Base-by-base conservation (phyloP, 73 alveolate genomes). In the Paramecium tetraurelia region DNA sequence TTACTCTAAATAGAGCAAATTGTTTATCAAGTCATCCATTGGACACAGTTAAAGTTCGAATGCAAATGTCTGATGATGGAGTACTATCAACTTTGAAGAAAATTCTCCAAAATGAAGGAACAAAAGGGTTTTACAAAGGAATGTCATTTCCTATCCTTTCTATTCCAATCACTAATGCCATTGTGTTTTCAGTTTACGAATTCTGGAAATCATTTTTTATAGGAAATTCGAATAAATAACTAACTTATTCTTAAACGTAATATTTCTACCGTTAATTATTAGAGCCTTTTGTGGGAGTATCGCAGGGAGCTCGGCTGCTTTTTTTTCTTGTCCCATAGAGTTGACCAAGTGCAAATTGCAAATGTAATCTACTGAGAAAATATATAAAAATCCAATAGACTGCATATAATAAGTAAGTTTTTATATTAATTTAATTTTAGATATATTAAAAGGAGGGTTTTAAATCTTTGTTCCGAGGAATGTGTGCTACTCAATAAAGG, bases 301-400 rank as follows among this genome's bases (percentile, higher is more conserved):
- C 27, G 80, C 93, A 35, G 95, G 95, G 2, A 92, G 93, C 22
- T 68, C 87, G 10, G 94, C 57, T 21, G 72, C 92, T 58, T 86
- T 58, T 84, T 27, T 83, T 83, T 31, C 88, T 9, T 58, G 94
- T 14, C 95, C 97, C 3, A 85, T 92, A 21, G 97, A 94, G 31
- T 53, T 94, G 27, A 92, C 92, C 10, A 94, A 94, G 20, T 92
- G 93, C 53, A 92, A 94, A 85, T 92, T 94, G 18, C 44, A 92
- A 83, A 89, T 85, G 85, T 85, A 94, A 69, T 58, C 41, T n/a
- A 89, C n/a, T 21, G 58, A 71, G 22, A 71, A 38, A 7, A 41
- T 70, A 3, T 89, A 89, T 46, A 89, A 89, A 24, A 63, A 63
- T 68, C 94, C 92, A 7, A 18, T 69, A n/a, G 85, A 89, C 53